phyloP scores from a whole-genome alignment of 345 rosid genomes.

The Carallia brachiata region DNA sequence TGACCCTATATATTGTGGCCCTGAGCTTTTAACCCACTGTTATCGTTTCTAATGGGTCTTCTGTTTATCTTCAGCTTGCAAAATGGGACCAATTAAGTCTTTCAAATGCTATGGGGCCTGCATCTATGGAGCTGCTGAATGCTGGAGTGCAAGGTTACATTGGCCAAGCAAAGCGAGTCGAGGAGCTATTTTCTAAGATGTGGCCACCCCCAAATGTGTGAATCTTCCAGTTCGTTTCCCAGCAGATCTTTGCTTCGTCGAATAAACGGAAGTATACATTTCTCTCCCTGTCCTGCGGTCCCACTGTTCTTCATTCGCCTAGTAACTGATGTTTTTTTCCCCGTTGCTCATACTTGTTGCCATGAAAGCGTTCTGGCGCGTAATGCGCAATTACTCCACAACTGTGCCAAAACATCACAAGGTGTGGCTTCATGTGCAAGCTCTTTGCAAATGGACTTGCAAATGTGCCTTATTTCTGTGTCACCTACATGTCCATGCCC shows the following conservation, averaged over 20 bases:
- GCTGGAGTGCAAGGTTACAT: conserved; percentile 76
- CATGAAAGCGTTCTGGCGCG: too few relatives aligned
- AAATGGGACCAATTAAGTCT: conserved; percentile 87
- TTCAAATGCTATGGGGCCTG: conserved; percentile 88
- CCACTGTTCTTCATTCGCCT: not conserved
- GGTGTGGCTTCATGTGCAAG: too few relatives aligned
- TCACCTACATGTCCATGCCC: too few relatives aligned
- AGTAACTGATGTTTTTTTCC: too few relatives aligned
- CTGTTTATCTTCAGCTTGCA: conserved; percentile 42
- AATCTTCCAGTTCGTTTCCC: conserved; percentile 8
- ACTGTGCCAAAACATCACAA: too few relatives aligned
- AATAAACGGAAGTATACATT: conserved; percentile 30
- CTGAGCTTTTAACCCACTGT: not conserved
- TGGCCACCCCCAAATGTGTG: conserved; percentile 97
- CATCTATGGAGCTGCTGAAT: conserved; percentile 78
- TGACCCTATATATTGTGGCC: too few relatives aligned
- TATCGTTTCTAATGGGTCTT: not conserved
- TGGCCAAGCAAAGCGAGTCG: conserved; percentile 69
- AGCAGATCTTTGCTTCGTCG: conserved; percentile 8
- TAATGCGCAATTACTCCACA: too few relatives aligned
- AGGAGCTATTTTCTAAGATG: conserved; percentile 79
- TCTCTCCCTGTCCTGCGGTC: not conserved
- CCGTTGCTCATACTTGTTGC: too few relatives aligned
- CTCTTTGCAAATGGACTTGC: too few relatives aligned
- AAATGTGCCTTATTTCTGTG: too few relatives aligned